Evolutionary conservation across 495 filamentous ascomycete genomes (phyloP).

Genomic region (Annulohypoxylon moriforme): DNA sequence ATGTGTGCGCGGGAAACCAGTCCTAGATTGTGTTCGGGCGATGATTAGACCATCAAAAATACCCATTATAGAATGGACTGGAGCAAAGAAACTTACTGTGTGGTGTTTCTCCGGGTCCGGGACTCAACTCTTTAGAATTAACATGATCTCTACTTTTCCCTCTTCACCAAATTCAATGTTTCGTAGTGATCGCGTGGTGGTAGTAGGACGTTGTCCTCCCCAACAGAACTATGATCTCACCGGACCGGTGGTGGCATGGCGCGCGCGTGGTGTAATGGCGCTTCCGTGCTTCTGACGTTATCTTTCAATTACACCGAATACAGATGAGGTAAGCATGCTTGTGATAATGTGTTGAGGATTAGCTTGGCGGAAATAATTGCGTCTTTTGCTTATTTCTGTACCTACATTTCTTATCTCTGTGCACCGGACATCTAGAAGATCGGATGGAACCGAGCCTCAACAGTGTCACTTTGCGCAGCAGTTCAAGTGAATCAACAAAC

Average conservation of each 20-base stretch:
- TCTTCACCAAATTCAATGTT: conserved; percentile 42
- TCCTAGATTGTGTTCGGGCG: conserved; percentile 7
- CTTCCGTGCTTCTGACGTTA: not conserved
- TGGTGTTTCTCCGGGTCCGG: not conserved
- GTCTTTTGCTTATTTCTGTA: not conserved
- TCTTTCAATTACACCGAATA: not conserved
- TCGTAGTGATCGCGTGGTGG: not conserved
- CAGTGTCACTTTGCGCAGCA: not conserved
- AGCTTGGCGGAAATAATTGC: not conserved
- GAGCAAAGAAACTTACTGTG: not conserved
- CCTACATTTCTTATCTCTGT: not conserved
- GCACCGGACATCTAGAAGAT: not conserved
- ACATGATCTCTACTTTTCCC: conserved; percentile 30
- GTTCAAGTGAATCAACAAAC: not conserved
- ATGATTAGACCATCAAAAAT: conserved; percentile 28
- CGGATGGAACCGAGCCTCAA: not conserved
- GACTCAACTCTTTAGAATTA: conserved; percentile 24
- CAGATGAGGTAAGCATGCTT: conserved; percentile 1
- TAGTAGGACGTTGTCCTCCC: not conserved
- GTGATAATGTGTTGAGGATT: not conserved
- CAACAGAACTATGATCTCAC: not conserved
- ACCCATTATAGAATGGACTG: conserved; percentile 38
- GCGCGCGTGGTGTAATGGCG: not conserved
- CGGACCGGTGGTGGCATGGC: not conserved
- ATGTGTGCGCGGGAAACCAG: conserved; percentile 23